A percentile compares a stretch with the other conserved stretches of the same genome.
These are phyloP conservation scores for Ustilago shanxiensis DNA, from an alignment of 1,284 basidiomycete species.

Conservation along the genomic window DNA sequence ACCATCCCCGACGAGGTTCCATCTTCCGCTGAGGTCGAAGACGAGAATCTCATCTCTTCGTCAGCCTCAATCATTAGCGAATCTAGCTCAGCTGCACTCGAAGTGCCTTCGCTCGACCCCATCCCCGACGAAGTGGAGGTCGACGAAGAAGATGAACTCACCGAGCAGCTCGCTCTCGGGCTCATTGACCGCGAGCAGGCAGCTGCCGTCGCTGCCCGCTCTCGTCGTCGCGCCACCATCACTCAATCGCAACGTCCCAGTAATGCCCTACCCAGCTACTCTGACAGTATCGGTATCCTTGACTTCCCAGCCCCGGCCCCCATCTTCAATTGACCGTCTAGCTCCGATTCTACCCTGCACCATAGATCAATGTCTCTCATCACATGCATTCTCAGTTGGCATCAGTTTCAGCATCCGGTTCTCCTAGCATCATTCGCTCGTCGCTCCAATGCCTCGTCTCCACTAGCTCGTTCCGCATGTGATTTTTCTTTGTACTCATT, in stretches of 20 bases:
- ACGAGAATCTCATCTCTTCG: slow-evolving; percentile 16
- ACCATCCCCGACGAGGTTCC: not conserved
- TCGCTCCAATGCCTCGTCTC: not conserved
- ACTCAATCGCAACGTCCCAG: slow-evolving; percentile 3
- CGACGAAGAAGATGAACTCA: slow-evolving; percentile 45
- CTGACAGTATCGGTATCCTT: slow-evolving; percentile 49
- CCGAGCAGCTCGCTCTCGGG: slow-evolving; percentile 48
- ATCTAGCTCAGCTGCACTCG: slow-evolving; percentile 29
- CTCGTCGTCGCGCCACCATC: slow-evolving; percentile 30
- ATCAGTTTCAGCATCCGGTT: not conserved
- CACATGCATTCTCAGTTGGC: slow-evolving; percentile 12
- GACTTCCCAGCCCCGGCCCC: slow-evolving; percentile 15
- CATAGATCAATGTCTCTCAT: not conserved
- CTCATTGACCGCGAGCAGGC: slow-evolving; percentile 47
- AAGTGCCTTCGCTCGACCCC: slow-evolving; percentile 49
- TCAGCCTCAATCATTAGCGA: slow-evolving; percentile 28
- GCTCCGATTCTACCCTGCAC: not conserved
- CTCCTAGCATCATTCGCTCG: not conserved
- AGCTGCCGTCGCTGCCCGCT: slow-evolving; percentile 27
- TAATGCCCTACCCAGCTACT: slow-evolving; percentile 40
- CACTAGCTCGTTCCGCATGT: not conserved
- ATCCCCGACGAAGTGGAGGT: slow-evolving; percentile 47
- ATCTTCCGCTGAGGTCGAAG: not conserved
- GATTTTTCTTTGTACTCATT: not conserved
- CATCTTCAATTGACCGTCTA: not conserved